Evolutionary conservation across 352 stramenopile species (phyloP).

Genomic region (Phytophthora pinifolia): DNA sequence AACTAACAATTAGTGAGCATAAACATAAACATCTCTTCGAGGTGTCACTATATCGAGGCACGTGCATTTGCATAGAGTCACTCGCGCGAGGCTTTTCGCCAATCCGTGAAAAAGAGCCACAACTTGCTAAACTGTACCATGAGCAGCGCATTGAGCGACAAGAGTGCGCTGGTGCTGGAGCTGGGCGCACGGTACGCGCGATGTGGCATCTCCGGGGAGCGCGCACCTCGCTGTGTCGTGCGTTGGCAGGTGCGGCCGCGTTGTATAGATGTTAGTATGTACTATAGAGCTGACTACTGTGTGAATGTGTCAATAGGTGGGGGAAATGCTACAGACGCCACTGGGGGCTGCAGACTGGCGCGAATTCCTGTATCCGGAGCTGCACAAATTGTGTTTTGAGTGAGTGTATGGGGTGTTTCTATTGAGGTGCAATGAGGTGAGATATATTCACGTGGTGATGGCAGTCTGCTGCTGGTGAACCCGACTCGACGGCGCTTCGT

Average conservation of each 20-base stretch:
- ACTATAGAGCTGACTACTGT: background rate
- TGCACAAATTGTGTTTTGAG: constrained; percentile 74
- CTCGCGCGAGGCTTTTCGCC: background rate
- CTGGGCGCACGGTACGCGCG: constrained; percentile 68
- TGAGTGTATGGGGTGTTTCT: constrained; percentile 30
- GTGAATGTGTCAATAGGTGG: constrained; percentile 35
- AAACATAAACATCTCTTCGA: constrained; percentile 11
- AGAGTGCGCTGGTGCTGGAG: constrained; percentile 79
- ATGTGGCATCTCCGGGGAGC: constrained; percentile 75
- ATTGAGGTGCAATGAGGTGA: background rate
- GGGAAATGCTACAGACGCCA: constrained; percentile 47
- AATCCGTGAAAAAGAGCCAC: background rate
- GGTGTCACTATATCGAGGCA: constrained; percentile 1
- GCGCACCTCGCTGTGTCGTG: constrained; percentile 61
- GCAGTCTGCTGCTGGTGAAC: constrained; percentile 69
- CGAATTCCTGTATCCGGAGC: constrained; percentile 51
- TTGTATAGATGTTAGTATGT: background rate
- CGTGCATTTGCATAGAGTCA: background rate
- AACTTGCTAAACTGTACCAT: constrained; percentile 6
- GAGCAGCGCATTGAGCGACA: constrained; percentile 38
- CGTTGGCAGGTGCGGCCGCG: constrained; percentile 56
- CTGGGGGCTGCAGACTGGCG: constrained; percentile 39
- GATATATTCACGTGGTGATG: background rate
- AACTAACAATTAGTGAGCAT: constrained; percentile 13
- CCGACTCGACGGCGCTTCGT: constrained; percentile 73